Evolutionary conservation across 2,329 filamentous ascomycete genomes (phyloP).

Genomic region (Stemphylium vesicarium): DNA sequence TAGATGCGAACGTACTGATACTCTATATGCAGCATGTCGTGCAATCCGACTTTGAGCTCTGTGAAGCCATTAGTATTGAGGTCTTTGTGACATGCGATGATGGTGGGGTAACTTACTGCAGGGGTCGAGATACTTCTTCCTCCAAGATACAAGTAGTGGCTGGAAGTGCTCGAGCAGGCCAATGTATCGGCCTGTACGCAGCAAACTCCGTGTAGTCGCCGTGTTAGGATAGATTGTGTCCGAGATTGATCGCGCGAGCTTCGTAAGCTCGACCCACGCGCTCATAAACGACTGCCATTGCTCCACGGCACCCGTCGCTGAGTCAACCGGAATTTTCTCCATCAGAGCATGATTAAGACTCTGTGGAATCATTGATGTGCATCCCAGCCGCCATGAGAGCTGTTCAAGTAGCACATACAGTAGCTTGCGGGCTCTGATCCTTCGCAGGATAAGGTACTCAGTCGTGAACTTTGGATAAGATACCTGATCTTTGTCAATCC

Average conservation of each 20-base stretch:
- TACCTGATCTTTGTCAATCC: conserved; percentile 44
- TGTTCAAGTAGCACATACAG: conserved; percentile 59
- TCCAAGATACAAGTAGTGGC: conserved; percentile 50
- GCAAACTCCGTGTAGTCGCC: conserved; percentile 48
- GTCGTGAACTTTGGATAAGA: conserved; percentile 42
- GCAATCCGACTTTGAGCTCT: conserved; percentile 49
- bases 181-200: conserved; percentile 58
- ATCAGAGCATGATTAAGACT: conserved; percentile 49
- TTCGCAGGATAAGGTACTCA: conserved; percentile 40
- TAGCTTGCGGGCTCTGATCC: conserved; percentile 44
- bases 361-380: conserved; percentile 60
- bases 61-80: background rate
- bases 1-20: conserved; percentile 55
- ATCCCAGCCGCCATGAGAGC: conserved; percentile 59
- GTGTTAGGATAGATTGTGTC: conserved; percentile 60
- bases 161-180: conserved; percentile 57
- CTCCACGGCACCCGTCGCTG: conserved; percentile 46
- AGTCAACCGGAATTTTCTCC: conserved; percentile 50
- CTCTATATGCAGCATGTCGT: conserved; percentile 61
- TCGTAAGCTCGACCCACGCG: conserved; percentile 55
- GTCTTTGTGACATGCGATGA: background rate
- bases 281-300: conserved; percentile 61
- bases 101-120: conserved; percentile 36
- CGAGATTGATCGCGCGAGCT: conserved; percentile 58
- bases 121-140: conserved; percentile 48